Base-by-base conservation (phyloP, 2,329 filamentous ascomycete species). In the Ophiostoma sp. region DNA sequence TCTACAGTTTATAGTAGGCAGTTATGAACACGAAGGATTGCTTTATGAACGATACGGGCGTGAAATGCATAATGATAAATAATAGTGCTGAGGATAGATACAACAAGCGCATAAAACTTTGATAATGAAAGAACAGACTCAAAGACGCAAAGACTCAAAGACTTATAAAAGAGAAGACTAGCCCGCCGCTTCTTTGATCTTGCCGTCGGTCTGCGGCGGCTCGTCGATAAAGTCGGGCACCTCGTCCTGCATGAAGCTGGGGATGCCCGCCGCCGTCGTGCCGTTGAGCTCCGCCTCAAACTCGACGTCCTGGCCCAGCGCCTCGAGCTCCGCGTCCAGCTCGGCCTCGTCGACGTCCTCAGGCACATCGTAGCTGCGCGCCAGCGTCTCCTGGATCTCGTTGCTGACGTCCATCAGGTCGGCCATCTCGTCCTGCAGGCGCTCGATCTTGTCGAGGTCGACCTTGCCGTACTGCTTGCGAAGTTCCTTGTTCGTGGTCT, bases 361-460 rank as follows among this genome's bases (percentile, higher is more conserved):
- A 0, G 95, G 95, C 48, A 99, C 86, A 78, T 98, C 94, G 79
- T 99, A 99, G 75, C 91, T 92, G 73, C 95, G 82, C 72, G 91
- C 90, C 71, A 99, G 90, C 74, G 91, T 94, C 82, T 98, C 95
- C 81, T 99, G 93, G 72, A 99, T 99, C 80, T 99, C 95, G 80
- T 98, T 98, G 3, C 95, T 94, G 72, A 97, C 90, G 77, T 99
- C 95, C 87, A 99, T 92, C 76, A 99, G 80, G 80, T 99, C 95
- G 6, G 94, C 94, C 95, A 99, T 98, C 82, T 99, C 94, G 79
- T 99, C 95, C 86, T 99, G 94, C 85, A 99, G 87, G 75, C 90
- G 86, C 85, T 99, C 95, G 76, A 99, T 98, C 85, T 96, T 93
- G 80, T 98, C 95, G 69, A 99, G 90, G 77, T 99, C 91, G 74